These are phyloP conservation scores for Colletotrichum noveboracense DNA, from an alignment of 2,329 filamentous ascomycete species.

Conservation along the genomic window DNA sequence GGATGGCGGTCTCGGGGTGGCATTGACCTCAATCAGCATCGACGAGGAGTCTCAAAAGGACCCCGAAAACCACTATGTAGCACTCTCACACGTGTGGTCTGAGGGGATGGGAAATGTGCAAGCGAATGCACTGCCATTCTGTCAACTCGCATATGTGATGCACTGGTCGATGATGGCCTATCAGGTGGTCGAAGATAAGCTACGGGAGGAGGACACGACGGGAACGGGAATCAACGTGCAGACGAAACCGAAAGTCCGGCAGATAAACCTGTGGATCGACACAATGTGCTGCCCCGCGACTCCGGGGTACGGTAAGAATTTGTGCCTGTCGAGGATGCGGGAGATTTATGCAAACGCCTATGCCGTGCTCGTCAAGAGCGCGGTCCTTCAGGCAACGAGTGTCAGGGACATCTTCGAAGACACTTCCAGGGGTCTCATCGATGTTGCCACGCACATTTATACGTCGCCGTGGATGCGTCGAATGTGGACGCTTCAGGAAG, in stretches of 20 bases:
- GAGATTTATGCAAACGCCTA: conserved; percentile 8
- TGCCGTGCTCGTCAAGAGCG: conserved; percentile 2
- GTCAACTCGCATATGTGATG: not conserved
- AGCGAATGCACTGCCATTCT: conserved; percentile 1
- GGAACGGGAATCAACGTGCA: not conserved
- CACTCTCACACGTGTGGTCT: conserved; percentile 6
- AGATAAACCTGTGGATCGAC: not conserved
- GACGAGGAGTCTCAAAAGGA: not conserved
- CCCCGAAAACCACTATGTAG: not conserved
- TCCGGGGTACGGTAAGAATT: not conserved
- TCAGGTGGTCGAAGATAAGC: not conserved
- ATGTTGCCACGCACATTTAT: not conserved
- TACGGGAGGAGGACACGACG: not conserved
- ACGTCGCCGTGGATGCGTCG: conserved; percentile 9
- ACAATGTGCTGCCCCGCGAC: not conserved
- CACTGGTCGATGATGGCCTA: not conserved
- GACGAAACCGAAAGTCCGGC: not conserved
- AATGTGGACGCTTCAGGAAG: conserved; percentile 18
- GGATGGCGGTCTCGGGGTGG: not conserved
- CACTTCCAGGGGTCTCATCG: not conserved
- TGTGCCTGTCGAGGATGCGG: not conserved
- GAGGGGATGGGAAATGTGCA: not conserved
- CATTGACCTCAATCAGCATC: not conserved
- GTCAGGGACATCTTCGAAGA: not conserved
- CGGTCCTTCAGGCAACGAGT: not conserved